Percentiles rank a stretch among this genome's conserved stretches.
phyloP scores from a whole-genome alignment of 2,329 filamentous ascomycete genomes.

The Colletotrichum zoysiae region DNA sequence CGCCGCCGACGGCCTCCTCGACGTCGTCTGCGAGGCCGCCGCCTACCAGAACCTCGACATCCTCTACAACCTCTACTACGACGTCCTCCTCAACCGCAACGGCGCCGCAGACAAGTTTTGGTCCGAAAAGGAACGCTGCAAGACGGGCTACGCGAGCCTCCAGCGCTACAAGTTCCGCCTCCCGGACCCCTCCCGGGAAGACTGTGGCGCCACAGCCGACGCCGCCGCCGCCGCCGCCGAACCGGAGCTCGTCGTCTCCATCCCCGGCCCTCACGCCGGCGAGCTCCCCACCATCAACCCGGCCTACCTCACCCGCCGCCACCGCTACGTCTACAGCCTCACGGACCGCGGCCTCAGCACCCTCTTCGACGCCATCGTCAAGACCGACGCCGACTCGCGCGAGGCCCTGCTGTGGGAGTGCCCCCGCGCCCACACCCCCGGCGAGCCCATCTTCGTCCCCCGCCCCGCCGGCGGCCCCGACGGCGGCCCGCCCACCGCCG shows the following conservation, averaged over 20 bases:
- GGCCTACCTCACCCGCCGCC: slow-evolving; percentile 60
- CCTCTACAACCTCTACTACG: slow-evolving; percentile 76
- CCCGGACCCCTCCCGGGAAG: slow-evolving; percentile 38
- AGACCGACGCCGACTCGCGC: slow-evolving; percentile 71
- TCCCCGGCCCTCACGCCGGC: slow-evolving; percentile 66
- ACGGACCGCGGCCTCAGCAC: slow-evolving; percentile 69
- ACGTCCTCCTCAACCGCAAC: slow-evolving; percentile 70
- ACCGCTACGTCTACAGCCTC: slow-evolving; percentile 73
- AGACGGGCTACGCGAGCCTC: slow-evolving; percentile 54
- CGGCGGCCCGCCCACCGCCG: slow-evolving; percentile 51
- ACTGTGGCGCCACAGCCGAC: too few species aligned
- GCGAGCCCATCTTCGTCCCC: slow-evolving; percentile 76
- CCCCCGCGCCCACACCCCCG: slow-evolving; percentile 71
- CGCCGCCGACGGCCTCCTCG: slow-evolving; percentile 45
- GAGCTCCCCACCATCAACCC: slow-evolving; percentile 78
- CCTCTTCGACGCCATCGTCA: slow-evolving; percentile 72
- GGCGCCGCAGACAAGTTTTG: slow-evolving; percentile 59
- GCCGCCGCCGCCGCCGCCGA: neutral
- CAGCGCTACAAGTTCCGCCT: slow-evolving; percentile 60
- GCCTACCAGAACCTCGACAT: slow-evolving; percentile 75
- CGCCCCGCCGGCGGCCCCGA: slow-evolving; percentile 44
- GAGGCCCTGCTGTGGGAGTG: slow-evolving; percentile 68
- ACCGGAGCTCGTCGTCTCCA: slow-evolving; percentile 45
- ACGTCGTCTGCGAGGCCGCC: slow-evolving; percentile 75
- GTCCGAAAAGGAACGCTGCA: slow-evolving; percentile 54